Evolutionary conservation across 2,329 filamentous ascomycete species (phyloP).

Genomic region (Alternaria rosae): DNA sequence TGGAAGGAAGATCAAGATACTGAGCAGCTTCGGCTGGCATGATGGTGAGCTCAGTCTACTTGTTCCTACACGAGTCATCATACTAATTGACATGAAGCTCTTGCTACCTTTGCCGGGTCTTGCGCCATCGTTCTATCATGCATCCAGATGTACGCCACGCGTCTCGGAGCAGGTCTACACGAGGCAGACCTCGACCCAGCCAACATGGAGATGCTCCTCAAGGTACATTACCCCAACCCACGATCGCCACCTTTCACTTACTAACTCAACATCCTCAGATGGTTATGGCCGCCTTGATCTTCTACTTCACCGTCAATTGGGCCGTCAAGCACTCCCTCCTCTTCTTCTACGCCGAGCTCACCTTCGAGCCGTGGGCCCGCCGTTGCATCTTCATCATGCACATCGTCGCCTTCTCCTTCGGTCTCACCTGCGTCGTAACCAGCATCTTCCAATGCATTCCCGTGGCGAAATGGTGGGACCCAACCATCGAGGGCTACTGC

Average conservation of each 20-base stretch:
- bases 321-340: conserved; percentile 52
- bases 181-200: conserved; percentile 12
- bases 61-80: neutral
- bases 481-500: conserved; percentile 37
- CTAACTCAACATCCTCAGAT: conserved; percentile 10
- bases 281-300: conserved; percentile 36
- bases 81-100: conserved; percentile 21
- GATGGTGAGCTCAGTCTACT: conserved; percentile 28
- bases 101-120: conserved; percentile 34
- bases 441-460: conserved; percentile 49
- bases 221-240: conserved; percentile 4
- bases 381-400: conserved; percentile 45
- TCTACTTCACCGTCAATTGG: conserved; percentile 53
- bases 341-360: conserved; percentile 51
- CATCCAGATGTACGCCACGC: conserved; percentile 34
- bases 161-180: conserved; percentile 30
- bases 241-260: neutral
- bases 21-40: conserved; percentile 35
- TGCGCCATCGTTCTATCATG: conserved; percentile 35
- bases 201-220: conserved; percentile 20
- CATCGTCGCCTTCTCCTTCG: conserved; percentile 45
- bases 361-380: conserved; percentile 30
- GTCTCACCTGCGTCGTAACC: conserved; percentile 43
- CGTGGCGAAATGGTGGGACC: conserved; percentile 43
- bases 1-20: conserved; percentile 29